Conservation (phyloP, 148 eudicot species). For the Vaccinium vitisidaea region DNA sequence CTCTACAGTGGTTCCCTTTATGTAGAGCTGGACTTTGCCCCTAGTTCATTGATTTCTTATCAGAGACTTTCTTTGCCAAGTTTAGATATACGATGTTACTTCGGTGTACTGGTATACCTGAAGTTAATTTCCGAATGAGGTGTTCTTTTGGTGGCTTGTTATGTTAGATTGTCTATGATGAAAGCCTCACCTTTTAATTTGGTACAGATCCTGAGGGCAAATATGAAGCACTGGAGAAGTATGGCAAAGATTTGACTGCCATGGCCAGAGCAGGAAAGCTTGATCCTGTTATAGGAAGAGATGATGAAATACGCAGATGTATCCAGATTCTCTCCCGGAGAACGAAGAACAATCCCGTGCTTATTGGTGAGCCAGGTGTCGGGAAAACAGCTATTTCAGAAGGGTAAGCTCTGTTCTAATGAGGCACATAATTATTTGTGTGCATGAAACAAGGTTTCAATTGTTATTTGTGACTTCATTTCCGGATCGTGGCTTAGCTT, state of each 20-base stretch:
- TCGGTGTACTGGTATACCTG: background rate
- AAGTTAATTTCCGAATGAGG: background rate
- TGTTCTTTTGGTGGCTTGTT: background rate
- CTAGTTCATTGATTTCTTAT: background rate
- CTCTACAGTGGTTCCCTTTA: background rate
- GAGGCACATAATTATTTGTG: background rate
- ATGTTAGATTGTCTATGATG: slow-evolving; percentile 8
- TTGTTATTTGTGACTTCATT: background rate
- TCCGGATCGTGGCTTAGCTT: slow-evolving; percentile 6
- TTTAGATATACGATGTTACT: background rate
- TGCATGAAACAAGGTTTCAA: background rate
- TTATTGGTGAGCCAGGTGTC: slow-evolving; percentile 98
- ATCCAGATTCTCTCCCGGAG: slow-evolving; percentile 94
- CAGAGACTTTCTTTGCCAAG: background rate
- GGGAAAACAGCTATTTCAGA: slow-evolving; percentile 99
- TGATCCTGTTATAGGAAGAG: slow-evolving; percentile 98
- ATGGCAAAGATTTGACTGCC: slow-evolving; percentile 91
- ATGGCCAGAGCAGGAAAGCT: slow-evolving; percentile 94
- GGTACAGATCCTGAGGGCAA: slow-evolving; percentile 87
- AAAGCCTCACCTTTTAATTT: slow-evolving; percentile 13
- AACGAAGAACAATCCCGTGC: slow-evolving; percentile 94
- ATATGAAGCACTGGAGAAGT: slow-evolving; percentile 90
- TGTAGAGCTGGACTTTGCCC: background rate
- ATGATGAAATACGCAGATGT: slow-evolving; percentile 95
- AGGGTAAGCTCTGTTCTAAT: slow-evolving; percentile 49